Evolutionary conservation across 2,329 filamentous ascomycete species (phyloP).

Genomic region (Fusarium avenaceum): DNA sequence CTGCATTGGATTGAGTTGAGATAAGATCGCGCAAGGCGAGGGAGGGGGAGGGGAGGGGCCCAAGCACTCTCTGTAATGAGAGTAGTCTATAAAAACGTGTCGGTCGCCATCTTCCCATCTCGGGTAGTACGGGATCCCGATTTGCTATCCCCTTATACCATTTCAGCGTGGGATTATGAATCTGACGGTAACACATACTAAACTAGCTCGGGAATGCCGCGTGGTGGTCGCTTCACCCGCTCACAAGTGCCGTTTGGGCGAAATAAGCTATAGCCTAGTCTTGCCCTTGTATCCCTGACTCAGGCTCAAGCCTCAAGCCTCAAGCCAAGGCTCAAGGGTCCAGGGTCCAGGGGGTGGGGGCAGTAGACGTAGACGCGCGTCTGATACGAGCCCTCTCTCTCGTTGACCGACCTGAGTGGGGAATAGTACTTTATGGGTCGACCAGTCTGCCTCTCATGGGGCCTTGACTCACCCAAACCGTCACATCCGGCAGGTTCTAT

Average conservation of each 20-base stretch:
- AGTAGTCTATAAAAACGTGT: not conserved
- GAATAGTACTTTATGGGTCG: not conserved
- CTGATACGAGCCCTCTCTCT: not conserved
- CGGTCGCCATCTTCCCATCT: not conserved
- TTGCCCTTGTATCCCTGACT: too few relatives aligned
- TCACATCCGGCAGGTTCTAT: not conserved
- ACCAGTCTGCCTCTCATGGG: not conserved
- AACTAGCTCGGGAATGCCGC: too few relatives aligned
- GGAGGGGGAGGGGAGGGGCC: not conserved
- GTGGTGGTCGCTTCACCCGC: too few relatives aligned
- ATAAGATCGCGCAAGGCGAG: not conserved
- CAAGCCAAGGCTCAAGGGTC: too few relatives aligned
- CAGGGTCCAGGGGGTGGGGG: too few relatives aligned
- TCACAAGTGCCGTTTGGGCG: too few relatives aligned
- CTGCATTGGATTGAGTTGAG: not conserved
- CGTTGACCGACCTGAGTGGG: not conserved
- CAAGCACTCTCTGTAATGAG: not conserved
- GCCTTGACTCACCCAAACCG: not conserved
- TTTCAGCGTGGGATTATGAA: too few relatives aligned
- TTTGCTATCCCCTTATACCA: too few relatives aligned
- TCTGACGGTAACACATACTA: too few relatives aligned
- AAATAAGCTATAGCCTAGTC: too few relatives aligned
- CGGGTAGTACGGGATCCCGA: too few relatives aligned
- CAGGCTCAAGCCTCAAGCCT: too few relatives aligned
- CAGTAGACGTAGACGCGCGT: conserved; percentile 8